Evolutionary conservation across 2,329 filamentous ascomycete species (phyloP).

Genomic region (Colletotrichum phormii): DNA sequence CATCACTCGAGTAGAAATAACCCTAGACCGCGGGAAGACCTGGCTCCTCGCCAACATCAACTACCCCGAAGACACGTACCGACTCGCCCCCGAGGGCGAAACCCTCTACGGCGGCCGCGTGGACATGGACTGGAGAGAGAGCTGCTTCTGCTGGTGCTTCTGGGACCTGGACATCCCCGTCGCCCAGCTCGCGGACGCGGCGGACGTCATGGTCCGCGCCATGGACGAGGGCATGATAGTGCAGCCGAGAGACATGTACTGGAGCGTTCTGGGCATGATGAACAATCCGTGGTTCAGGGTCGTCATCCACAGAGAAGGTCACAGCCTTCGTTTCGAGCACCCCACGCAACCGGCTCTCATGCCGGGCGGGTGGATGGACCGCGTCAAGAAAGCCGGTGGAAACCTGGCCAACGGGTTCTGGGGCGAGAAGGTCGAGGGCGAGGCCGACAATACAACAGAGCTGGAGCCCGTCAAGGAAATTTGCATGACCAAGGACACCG

Average conservation of each 20-base stretch:
- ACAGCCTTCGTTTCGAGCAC: slow-evolving; percentile 81
- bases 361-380: slow-evolving; percentile 92
- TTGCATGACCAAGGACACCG: slow-evolving; percentile 78
- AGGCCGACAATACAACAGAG: slow-evolving; percentile 53
- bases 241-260: slow-evolving; percentile 94
- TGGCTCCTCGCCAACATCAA: slow-evolving; percentile 83
- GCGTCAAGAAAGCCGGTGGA: slow-evolving; percentile 84
- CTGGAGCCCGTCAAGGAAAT: slow-evolving; percentile 73
- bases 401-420: slow-evolving; percentile 85
- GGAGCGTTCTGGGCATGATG: slow-evolving; percentile 97
- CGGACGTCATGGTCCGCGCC: slow-evolving; percentile 82
- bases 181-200: slow-evolving; percentile 69
- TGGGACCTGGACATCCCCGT: slow-evolving; percentile 81
- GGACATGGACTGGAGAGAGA: slow-evolving; percentile 85
- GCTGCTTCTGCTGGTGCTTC: slow-evolving; percentile 92
- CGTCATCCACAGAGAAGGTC: slow-evolving; percentile 75
- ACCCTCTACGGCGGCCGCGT: slow-evolving; percentile 80
- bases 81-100: slow-evolving; percentile 67
- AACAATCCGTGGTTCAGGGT: slow-evolving; percentile 96
- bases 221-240: slow-evolving; percentile 93
- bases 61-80: slow-evolving; percentile 89
- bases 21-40: slow-evolving; percentile 82
- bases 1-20: slow-evolving; percentile 85
- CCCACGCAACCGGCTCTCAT: slow-evolving; percentile 84
- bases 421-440: slow-evolving; percentile 77